A percentile compares a stretch with the other conserved stretches of the same genome.
Evolutionary conservation across 306 rosid genomes (phyloP).

Genomic region (Cicer judaicum): DNA sequence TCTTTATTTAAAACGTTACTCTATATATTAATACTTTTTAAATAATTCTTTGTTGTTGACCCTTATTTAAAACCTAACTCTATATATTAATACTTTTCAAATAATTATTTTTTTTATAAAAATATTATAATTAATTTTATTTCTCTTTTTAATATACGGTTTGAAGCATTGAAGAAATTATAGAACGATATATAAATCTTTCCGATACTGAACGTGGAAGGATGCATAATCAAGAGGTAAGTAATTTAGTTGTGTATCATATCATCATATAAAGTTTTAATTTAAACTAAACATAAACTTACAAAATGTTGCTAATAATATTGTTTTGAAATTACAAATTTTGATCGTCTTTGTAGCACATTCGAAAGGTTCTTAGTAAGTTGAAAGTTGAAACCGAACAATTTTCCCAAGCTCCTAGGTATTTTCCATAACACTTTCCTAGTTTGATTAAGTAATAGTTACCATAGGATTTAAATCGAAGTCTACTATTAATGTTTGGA

Average conservation of each 20-base stretch:
- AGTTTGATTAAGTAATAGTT: background rate
- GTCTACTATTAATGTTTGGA: background rate
- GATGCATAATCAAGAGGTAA: constrained; percentile 67
- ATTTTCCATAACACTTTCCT: constrained; percentile 3
- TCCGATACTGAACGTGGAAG: constrained; percentile 54
- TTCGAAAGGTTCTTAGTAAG: constrained; percentile 46
- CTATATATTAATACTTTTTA: too few species aligned
- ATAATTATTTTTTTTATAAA: background rate
- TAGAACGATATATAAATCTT: constrained; percentile 60
- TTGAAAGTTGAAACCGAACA: constrained; percentile 52
- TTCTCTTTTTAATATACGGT: background rate
- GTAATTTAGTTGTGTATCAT: constrained; percentile 2
- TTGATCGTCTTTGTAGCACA: constrained; percentile 47
- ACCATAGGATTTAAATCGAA: background rate
- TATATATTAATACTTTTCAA: too few species aligned
- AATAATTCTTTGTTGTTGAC: too few species aligned
- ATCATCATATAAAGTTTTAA: background rate
- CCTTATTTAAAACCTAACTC: too few species aligned
- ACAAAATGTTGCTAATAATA: constrained; percentile 4
- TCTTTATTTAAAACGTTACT: too few species aligned
- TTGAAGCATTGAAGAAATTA: constrained; percentile 67
- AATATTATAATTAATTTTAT: background rate
- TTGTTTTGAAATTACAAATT: constrained; percentile 17
- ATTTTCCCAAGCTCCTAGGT: constrained; percentile 52
- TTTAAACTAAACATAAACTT: constrained; percentile 2